Evolutionary conservation across 1,139 yeast species (phyloP).

Genomic region (Candida smagusa): DNA sequence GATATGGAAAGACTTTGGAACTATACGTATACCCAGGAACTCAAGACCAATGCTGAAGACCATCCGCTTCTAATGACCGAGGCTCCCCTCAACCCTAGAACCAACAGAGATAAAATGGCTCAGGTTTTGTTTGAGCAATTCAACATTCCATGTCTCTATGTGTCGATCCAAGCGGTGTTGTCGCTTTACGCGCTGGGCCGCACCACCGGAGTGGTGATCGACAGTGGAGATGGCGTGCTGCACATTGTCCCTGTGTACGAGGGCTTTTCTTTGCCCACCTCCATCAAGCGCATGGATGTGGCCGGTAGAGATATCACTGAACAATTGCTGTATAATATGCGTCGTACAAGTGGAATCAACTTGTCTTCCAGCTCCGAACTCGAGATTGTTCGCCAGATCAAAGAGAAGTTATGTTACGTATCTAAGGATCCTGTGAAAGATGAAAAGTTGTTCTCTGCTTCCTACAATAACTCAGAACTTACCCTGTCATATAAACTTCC

Average conservation of each 20-base stretch:
- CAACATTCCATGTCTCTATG: constrained; percentile 82
- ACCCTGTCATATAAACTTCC: constrained; percentile 60
- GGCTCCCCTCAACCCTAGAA: constrained; percentile 78
- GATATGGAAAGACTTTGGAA: constrained; percentile 81
- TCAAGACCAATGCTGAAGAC: constrained; percentile 50
- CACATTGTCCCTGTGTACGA: constrained; percentile 88
- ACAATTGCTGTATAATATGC: constrained; percentile 61
- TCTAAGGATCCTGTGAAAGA: constrained; percentile 69
- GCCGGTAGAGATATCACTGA: constrained; percentile 89
- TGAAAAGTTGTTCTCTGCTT: constrained; percentile 50
- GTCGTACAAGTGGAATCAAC: constrained; percentile 59
- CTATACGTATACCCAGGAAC: constrained; percentile 55
- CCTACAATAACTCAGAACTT: constrained; percentile 26
- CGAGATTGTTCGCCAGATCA: constrained; percentile 75
- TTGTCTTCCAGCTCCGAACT: constrained; percentile 71
- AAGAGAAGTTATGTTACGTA: constrained; percentile 71
- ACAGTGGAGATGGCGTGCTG: constrained; percentile 89
- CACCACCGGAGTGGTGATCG: constrained; percentile 87
- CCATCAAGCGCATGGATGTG: constrained; percentile 71
- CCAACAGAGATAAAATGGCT: constrained; percentile 69
- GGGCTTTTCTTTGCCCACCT: constrained; percentile 75
- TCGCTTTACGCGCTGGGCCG: constrained; percentile 85
- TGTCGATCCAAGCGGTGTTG: constrained; percentile 80
- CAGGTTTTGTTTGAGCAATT: constrained; percentile 81
- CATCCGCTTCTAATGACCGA: constrained; percentile 77